Evolutionary conservation across 2,329 filamentous ascomycete genomes (phyloP).

Genomic region (Verticillium dahliae): DNA sequence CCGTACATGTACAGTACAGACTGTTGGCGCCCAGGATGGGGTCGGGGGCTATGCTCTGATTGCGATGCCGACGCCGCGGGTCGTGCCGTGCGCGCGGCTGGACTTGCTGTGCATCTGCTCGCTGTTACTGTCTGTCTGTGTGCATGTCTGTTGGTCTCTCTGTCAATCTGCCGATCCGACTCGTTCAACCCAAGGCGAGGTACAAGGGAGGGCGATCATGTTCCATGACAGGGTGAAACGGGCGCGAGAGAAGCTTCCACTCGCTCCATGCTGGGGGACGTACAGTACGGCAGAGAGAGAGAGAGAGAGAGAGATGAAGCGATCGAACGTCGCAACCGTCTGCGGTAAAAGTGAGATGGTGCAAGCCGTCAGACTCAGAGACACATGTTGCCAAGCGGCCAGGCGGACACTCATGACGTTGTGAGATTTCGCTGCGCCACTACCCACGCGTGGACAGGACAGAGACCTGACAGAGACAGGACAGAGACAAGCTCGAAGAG

Average conservation of each 20-base stretch:
- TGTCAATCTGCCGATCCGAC: no score
- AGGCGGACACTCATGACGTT: not conserved
- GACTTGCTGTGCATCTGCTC: not conserved
- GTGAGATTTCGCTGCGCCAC: not conserved
- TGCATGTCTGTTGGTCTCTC: no score
- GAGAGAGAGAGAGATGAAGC: not conserved
- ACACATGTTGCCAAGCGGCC: not conserved
- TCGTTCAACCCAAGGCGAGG: no score
- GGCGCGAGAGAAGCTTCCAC: no score
- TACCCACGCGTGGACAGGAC: not conserved
- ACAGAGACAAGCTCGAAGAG: no score
- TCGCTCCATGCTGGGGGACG: no score
- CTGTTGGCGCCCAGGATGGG: not conserved
- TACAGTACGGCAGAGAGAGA: not conserved
- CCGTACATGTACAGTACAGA: not conserved
- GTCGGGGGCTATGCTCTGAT: not conserved
- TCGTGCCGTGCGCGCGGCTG: not conserved
- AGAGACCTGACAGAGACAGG: not conserved
- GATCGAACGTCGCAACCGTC: no score
- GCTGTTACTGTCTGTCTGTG: no score
- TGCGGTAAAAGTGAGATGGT: not conserved
- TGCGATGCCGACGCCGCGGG: not conserved
- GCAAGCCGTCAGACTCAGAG: not conserved
- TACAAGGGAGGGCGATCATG: no score
- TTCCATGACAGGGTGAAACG: no score